Evolutionary conservation across 2,329 filamentous ascomycete genomes (phyloP).

Genomic region (Cladophialophora exuberans): DNA sequence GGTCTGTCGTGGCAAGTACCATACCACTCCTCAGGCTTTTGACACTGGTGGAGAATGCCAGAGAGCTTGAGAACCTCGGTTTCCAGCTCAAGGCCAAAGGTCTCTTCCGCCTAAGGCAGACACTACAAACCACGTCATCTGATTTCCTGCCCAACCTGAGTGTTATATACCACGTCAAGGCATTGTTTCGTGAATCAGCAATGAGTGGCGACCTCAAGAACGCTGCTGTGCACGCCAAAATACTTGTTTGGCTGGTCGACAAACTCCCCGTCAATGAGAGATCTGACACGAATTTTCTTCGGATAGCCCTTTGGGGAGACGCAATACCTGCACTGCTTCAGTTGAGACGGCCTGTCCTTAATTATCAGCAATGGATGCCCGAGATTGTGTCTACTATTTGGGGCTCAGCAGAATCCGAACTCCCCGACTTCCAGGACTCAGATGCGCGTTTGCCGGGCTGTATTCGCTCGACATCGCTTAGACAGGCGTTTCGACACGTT

Average conservation of each 20-base stretch:
- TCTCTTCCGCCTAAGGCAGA: background rate
- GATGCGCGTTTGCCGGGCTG: background rate
- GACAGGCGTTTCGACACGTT: conserved; percentile 1
- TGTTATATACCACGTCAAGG: conserved; percentile 10
- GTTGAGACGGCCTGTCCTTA: conserved; percentile 5
- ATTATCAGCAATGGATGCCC: conserved; percentile 8
- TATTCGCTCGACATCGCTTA: background rate
- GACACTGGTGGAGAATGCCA: background rate
- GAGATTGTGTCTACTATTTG: conserved; percentile 1
- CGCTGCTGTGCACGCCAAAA: background rate
- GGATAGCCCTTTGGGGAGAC: conserved; percentile 1
- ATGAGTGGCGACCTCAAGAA: conserved; percentile 1
- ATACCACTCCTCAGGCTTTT: background rate
- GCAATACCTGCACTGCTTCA: conserved; percentile 5
- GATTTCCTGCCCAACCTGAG: background rate
- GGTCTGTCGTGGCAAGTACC: conserved; percentile 9
- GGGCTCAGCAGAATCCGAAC: background rate
- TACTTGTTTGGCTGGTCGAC: background rate
- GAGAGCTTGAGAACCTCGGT: background rate
- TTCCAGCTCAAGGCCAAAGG: conserved; percentile 1
- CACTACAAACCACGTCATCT: background rate
- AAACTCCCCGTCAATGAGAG: background rate
- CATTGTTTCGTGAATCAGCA: conserved; percentile 2
- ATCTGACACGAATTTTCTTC: background rate
- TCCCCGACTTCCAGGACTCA: background rate